A percentile compares a stretch with the other conserved stretches of the same genome.
phyloP scores from a whole-genome alignment of 2,329 filamentous ascomycete species.

The Seiridium cupressi region DNA sequence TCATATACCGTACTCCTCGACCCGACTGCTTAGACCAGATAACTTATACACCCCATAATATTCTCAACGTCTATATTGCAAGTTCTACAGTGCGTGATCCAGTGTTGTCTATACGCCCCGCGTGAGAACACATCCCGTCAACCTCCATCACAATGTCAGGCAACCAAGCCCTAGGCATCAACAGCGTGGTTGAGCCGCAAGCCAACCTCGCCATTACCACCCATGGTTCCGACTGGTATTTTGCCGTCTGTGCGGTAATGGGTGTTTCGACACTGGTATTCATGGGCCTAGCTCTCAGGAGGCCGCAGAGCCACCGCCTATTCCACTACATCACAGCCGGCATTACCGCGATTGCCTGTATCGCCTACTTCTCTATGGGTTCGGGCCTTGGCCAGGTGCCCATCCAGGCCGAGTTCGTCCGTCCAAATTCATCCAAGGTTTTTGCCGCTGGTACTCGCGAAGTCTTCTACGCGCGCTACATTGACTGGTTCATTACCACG shows the following conservation, averaged over 20 bases:
- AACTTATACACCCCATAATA: not conserved
- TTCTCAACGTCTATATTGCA: not conserved
- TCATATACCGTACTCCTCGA: constrained; percentile 12
- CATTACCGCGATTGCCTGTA: constrained; percentile 56
- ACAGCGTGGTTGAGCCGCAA: constrained; percentile 44
- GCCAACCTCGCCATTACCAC: constrained; percentile 57
- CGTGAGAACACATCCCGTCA: not conserved
- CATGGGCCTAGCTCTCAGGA: constrained; percentile 49
- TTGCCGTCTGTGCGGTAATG: constrained; percentile 60
- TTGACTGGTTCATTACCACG: constrained; percentile 64
- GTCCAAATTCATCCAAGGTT: constrained; percentile 35
- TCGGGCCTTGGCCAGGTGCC: constrained; percentile 63
- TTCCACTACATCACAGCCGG: constrained; percentile 64
- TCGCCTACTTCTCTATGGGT: constrained; percentile 68
- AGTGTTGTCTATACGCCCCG: not conserved
- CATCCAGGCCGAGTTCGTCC: constrained; percentile 58
- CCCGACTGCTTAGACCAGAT: not conserved
- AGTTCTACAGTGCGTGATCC: too few species aligned
- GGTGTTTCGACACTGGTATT: constrained; percentile 50
- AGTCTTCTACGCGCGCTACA: constrained; percentile 66
- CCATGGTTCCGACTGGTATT: constrained; percentile 63
- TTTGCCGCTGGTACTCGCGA: constrained; percentile 53
- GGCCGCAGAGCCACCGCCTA: constrained; percentile 53
- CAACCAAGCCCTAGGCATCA: constrained; percentile 45
- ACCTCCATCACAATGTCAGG: constrained; percentile 22